Evolutionary conservation across 306 rosid genomes (phyloP).

Genomic region (Cicer cuneatum): DNA sequence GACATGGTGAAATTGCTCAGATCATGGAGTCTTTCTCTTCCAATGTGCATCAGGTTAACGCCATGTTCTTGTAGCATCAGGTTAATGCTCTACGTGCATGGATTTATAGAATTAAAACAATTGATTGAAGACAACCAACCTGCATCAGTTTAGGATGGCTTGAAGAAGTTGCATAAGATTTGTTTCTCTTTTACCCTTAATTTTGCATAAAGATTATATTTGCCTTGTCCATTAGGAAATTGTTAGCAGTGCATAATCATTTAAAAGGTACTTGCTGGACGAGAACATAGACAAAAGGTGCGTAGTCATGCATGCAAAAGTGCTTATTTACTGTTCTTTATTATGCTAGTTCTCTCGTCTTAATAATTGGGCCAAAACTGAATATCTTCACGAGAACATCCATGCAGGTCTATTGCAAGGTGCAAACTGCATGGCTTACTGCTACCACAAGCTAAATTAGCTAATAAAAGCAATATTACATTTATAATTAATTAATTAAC

Average conservation of each 20-base stretch:
- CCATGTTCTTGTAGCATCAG: too few species aligned
- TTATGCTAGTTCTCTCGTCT: conserved; percentile 59
- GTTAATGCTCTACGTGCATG: too few species aligned
- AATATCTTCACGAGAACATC: not conserved
- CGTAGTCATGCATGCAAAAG: conserved; percentile 63
- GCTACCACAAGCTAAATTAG: not conserved
- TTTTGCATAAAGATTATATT: not conserved
- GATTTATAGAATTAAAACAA: too few species aligned
- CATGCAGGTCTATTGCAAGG: not conserved
- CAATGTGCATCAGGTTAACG: too few species aligned
- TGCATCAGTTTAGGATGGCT: not conserved
- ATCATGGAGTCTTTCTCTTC: too few species aligned
- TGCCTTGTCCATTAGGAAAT: not conserved
- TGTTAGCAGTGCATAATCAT: not conserved
- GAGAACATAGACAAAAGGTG: conserved; percentile 62
- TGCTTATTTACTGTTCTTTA: conserved; percentile 59
- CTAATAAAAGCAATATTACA: not conserved
- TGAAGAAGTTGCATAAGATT: not conserved
- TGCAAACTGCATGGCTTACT: not conserved
- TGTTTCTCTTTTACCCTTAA: not conserved
- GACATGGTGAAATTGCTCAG: too few species aligned
- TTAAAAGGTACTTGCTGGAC: conserved; percentile 51
- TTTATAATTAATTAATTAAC: not conserved
- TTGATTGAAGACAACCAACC: not conserved
- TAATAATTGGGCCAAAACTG: conserved; percentile 41